Conservation (phyloP, 2,329 filamentous ascomycete species). For the Arthroderma sp. region DNA sequence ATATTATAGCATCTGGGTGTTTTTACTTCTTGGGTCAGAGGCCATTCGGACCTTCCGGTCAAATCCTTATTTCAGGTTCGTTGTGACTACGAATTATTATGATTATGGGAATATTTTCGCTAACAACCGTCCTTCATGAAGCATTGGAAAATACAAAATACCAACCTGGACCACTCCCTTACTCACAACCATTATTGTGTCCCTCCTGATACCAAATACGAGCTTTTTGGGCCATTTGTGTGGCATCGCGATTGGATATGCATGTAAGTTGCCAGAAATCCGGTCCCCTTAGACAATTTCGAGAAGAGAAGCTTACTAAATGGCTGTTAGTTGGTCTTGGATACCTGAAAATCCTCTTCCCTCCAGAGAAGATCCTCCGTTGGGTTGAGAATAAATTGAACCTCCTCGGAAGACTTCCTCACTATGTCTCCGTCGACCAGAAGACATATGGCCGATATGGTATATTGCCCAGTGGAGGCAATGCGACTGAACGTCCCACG, state of each 20-base stretch:
- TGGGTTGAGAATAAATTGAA: conserved; percentile 86
- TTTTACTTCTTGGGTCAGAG: conserved; percentile 72
- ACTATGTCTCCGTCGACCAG: conserved; percentile 89
- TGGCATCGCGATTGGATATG: conserved; percentile 70
- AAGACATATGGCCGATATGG: conserved; percentile 92
- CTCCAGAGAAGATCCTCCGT: conserved; percentile 73
- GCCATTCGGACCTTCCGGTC: conserved; percentile 71
- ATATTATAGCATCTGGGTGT: conserved; percentile 67
- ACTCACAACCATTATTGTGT: conserved; percentile 59
- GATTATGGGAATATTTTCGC: conserved; percentile 3
- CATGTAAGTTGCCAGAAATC: conserved; percentile 46
- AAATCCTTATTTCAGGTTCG: conserved; percentile 60
- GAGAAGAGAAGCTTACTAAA: too few species aligned
- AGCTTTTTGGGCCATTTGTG: conserved; percentile 80
- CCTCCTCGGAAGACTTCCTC: conserved; percentile 67
- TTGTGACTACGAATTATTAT: neutral
- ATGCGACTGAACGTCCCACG: conserved; percentile 18
- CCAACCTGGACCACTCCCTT: conserved; percentile 88
- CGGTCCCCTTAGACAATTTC: too few species aligned
- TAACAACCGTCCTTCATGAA: conserved; percentile 17
- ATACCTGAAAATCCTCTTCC: conserved; percentile 77
- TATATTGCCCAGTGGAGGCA: conserved; percentile 53
- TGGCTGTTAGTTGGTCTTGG: conserved; percentile 57
- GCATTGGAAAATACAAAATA: conserved; percentile 52
- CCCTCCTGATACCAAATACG: conserved; percentile 64